These are phyloP conservation scores for Epichloe scottii DNA, from an alignment of 2,329 filamentous ascomycete species.

Conservation along the genomic window DNA sequence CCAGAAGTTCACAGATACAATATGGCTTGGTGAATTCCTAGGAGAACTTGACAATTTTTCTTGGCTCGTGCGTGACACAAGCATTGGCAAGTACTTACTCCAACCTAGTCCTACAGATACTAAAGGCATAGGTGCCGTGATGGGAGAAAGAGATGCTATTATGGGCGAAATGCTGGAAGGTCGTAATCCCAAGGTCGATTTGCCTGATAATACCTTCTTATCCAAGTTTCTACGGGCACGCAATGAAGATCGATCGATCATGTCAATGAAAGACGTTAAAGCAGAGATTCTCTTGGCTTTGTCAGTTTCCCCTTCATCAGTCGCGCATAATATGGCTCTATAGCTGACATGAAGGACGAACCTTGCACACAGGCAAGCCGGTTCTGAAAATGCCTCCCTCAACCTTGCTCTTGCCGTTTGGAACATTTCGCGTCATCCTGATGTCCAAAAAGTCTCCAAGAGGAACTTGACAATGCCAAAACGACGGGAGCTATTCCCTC, in stretches of 20 bases:
- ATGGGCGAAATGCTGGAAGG: not conserved
- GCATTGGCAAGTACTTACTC: not conserved
- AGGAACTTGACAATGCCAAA: not conserved
- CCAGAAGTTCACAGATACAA: not conserved
- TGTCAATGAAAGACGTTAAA: not conserved
- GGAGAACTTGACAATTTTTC: not conserved
- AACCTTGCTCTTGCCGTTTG: not conserved
- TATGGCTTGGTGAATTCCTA: not conserved
- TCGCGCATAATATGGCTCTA: not conserved
- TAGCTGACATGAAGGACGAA: not conserved
- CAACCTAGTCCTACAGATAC: not conserved
- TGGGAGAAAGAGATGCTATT: not conserved
- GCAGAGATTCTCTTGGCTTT: not conserved
- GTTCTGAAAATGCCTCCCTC: not conserved
- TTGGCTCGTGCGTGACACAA: not conserved
- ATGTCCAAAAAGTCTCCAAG: not conserved
- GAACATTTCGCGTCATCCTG: not conserved
- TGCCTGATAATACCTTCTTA: not conserved
- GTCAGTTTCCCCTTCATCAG: not conserved
- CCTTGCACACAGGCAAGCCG: not conserved
- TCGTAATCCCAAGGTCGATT: not conserved
- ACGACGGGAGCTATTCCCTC: not conserved
- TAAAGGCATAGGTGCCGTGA: not conserved
- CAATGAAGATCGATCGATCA: not conserved
- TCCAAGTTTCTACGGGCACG: not conserved